Conservation (phyloP, 1,284 basidiomycete species). For the Naganishia sp. region DNA sequence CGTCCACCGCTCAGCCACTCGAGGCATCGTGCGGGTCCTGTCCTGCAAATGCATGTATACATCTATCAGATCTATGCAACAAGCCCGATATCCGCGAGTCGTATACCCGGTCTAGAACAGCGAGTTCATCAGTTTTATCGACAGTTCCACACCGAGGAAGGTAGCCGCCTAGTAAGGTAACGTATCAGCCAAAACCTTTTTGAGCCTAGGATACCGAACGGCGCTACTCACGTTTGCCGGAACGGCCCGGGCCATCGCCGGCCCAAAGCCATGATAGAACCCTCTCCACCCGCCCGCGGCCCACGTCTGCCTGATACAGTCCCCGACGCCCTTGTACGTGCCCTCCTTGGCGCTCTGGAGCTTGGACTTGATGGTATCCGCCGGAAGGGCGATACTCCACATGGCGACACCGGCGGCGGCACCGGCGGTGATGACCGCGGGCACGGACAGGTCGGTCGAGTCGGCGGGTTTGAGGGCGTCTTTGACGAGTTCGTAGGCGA, state of each 20-base stretch:
- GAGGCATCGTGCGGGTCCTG: too few relatives aligned
- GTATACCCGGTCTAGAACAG: constrained; percentile 40
- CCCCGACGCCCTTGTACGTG: constrained; percentile 90
- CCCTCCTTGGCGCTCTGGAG: constrained; percentile 96
- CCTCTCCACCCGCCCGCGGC: constrained; percentile 85
- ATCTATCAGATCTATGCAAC: too few relatives aligned
- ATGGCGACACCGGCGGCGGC: constrained; percentile 95
- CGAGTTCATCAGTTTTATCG: constrained; percentile 52
- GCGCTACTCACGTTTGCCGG: constrained; percentile 59
- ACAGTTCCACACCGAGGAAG: constrained; percentile 54
- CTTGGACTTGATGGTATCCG: constrained; percentile 93
- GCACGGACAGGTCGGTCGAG: constrained; percentile 78
- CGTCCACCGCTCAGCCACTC: too few relatives aligned
- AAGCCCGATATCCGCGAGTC: too few relatives aligned
- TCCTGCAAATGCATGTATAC: too few relatives aligned
- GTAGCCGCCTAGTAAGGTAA: constrained; percentile 43
- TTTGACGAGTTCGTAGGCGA: constrained; percentile 94
- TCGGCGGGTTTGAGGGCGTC: constrained; percentile 73
- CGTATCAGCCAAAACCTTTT: background rate
- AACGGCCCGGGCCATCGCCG: constrained; percentile 84
- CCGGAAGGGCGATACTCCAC: constrained; percentile 95
- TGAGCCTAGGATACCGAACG: too few relatives aligned
- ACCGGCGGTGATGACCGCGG: constrained; percentile 87
- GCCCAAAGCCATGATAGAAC: constrained; percentile 96
- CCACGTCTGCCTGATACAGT: constrained; percentile 90